Base-by-base conservation (phyloP, 2,329 filamentous ascomycete species). In the Colletotrichum caudatum region DNA sequence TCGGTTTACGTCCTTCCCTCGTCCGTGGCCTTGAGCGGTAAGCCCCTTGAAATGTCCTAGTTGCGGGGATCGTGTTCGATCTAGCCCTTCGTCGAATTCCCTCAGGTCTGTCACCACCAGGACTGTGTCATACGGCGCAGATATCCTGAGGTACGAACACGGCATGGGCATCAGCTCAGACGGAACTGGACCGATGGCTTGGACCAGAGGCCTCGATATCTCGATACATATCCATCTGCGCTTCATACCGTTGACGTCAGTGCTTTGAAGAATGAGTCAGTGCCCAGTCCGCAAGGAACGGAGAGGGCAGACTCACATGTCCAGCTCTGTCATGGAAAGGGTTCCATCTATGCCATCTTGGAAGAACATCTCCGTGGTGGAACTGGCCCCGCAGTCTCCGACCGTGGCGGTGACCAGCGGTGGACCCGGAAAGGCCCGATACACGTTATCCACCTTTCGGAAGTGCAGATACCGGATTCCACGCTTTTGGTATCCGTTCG, bases 81-180 rank as follows among this genome's bases (percentile, higher is more conserved):
- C 20, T 33, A 5, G n/a, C 26, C 48, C 18, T n/a, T 29, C 58
- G 20, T 60, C 37, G 51, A 44, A 23, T 33, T 68, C 26, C 46
- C 23, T 44, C 37, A 11, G 20, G 26, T 16, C 1, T 11, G 60
- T 20, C 44, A 41, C 14, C 39, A 51, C 5, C 7, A 23, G 44
- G n/a, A 72, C 46, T 14, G 69, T 73, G 16, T 64, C 71, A 20
- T n/a, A 48, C 11, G 71, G 66, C 29, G 66, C 64, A 29, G 73
- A 71, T 39, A 74, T 64, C 26, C 60, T 69, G 41, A 74, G 51
- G 12, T 48, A 62, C 1, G 62, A 66, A 39, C 33, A 44, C 9
- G 73, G 73, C 66, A 73, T 71, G 8, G 66, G 63, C 1, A 62
- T 37, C 16, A 74, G 60, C 26, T 73, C 70, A 18, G 37, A 39